Percentiles rank a stretch among this genome's conserved stretches.
Conservation (phyloP, 176 grass and related monocot species). For the Cymbopogon citratus region DNA sequence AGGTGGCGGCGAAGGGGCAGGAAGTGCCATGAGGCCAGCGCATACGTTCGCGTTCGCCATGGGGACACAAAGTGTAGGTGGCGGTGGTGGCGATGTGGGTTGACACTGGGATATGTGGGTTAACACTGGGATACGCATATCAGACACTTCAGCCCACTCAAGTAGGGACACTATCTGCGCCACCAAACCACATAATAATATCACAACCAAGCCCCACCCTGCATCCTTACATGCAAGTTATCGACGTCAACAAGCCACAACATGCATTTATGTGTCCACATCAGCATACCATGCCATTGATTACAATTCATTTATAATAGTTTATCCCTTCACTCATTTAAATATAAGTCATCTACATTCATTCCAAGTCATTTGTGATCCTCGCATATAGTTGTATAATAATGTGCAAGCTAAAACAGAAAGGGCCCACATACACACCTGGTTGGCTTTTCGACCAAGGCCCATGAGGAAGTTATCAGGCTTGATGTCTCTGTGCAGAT, state of each 20-base stretch:
- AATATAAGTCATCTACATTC: neutral
- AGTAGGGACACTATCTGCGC: too few species aligned
- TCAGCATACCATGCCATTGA: neutral
- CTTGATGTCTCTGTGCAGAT: slow-evolving; percentile 80
- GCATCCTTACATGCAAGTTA: neutral
- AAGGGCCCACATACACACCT: slow-evolving; percentile 37
- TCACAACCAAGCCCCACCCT: too few species aligned
- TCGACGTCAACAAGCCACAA: neutral
- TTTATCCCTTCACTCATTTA: neutral
- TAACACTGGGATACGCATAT: too few species aligned
- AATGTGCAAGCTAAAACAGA: neutral
- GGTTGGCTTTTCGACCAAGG: slow-evolving; percentile 75
- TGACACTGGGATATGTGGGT: too few species aligned
- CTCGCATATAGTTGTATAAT: neutral
- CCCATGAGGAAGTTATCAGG: slow-evolving; percentile 87
- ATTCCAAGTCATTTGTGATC: neutral
- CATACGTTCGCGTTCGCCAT: too few species aligned
- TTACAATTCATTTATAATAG: neutral
- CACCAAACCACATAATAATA: too few species aligned
- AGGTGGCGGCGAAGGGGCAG: too few species aligned
- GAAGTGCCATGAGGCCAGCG: too few species aligned
- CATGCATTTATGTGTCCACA: neutral
- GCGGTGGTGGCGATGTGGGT: too few species aligned
- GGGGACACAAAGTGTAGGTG: too few species aligned
- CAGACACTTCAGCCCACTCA: too few species aligned